These are phyloP conservation scores for Nicotiana sylvestris DNA, from an alignment of 257 asterid genomes.

Conservation along the genomic window DNA sequence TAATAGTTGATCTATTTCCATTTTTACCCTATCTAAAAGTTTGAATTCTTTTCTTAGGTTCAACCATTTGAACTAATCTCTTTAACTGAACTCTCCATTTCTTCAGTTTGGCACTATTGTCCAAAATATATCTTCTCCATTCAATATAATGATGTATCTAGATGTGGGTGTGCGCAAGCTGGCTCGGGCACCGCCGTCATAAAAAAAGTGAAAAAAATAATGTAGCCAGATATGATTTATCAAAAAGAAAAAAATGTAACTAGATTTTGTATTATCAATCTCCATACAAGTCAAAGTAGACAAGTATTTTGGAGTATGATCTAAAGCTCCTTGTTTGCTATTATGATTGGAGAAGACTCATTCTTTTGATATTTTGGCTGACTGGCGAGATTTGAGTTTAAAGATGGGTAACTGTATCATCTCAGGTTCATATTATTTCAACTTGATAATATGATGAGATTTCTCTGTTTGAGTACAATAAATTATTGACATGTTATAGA, in stretches of 20 bases:
- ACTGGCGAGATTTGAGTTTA: background rate
- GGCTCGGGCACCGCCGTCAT: background rate
- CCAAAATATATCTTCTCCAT: background rate
- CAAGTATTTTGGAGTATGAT: background rate
- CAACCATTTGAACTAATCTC: background rate
- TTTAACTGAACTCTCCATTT: background rate
- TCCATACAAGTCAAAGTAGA: slow-evolving; percentile 2
- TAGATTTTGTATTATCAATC: background rate
- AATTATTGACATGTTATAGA: background rate
- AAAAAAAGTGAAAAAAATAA: background rate
- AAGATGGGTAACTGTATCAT: background rate
- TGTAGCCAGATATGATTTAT: background rate
- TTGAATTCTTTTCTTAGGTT: background rate
- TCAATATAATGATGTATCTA: background rate
- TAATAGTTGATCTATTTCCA: background rate
- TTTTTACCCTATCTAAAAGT: background rate
- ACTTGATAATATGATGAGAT: background rate
- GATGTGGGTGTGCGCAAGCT: background rate
- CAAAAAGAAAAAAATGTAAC: background rate
- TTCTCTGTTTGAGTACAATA: background rate
- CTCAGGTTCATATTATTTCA: background rate
- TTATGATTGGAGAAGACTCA: background rate
- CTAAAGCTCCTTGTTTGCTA: background rate
- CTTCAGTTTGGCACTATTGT: background rate
- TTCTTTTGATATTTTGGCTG: background rate